A percentile compares a stretch with the other conserved stretches of the same genome.
These are phyloP conservation scores for Dicorynia guianensis DNA, from an alignment of 306 rosid species.

Conservation along the genomic window DNA sequence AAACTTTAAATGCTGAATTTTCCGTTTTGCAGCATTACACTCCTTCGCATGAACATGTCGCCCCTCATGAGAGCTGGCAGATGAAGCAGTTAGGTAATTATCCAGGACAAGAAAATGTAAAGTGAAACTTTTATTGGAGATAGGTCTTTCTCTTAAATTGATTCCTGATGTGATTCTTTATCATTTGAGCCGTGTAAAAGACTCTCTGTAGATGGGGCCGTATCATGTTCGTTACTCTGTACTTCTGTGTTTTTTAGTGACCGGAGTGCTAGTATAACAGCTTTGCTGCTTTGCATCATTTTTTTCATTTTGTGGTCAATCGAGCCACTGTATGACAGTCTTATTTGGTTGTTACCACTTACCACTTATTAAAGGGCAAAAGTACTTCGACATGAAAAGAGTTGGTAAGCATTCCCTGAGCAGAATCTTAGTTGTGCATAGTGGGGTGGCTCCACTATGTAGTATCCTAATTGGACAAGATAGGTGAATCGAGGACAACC, in stretches of 20 bases:
- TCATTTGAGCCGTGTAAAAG: conserved; percentile 58
- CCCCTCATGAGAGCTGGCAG: conserved; percentile 91
- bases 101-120: conserved; percentile 60
- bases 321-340: conserved; percentile 50
- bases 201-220: conserved; percentile 55
- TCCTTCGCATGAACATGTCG: conserved; percentile 72
- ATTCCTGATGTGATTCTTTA: conserved; percentile 61
- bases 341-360: conserved; percentile 52
- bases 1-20: conserved; percentile 32
- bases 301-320: conserved; percentile 47
- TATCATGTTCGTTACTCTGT: conserved; percentile 50
- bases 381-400: conserved; percentile 46
- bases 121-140: conserved; percentile 50
- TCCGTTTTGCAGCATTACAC: conserved; percentile 69
- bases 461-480: conserved; percentile 48
- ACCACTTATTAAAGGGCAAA: conserved; percentile 54
- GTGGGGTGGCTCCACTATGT: conserved; percentile 58
- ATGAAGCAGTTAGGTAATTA: conserved; percentile 70
- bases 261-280: conserved; percentile 44
- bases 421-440: conserved; percentile 48
- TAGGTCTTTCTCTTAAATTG: conserved; percentile 46
- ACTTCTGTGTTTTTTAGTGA: conserved; percentile 48
- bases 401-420: conserved; percentile 45
- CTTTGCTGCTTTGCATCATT: conserved; percentile 36
- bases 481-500: conserved; percentile 41